Conservation (phyloP, 2,329 filamentous ascomycete genomes). For the Pseudogymnoascus sp. region DNA sequence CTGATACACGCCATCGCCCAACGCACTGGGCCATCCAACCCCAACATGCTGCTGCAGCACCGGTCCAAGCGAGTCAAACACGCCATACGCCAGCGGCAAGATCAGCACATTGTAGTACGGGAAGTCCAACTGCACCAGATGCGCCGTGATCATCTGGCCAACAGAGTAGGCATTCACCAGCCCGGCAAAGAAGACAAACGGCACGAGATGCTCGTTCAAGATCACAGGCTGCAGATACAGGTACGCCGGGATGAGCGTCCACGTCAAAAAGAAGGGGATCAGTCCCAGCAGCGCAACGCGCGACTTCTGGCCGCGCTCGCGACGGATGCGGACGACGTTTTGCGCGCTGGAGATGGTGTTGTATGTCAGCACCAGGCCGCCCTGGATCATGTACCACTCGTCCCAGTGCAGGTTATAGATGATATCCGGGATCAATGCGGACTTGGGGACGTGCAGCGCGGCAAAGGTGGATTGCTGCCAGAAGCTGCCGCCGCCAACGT, state of each 20-base stretch:
- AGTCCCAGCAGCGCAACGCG: constrained; percentile 74
- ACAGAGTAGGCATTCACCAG: constrained; percentile 92
- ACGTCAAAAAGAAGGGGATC: constrained; percentile 69
- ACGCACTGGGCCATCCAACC: constrained; percentile 65
- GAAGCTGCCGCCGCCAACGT: constrained; percentile 80
- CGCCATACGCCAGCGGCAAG: constrained; percentile 67
- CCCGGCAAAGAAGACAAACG: constrained; percentile 82
- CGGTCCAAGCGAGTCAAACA: constrained; percentile 74
- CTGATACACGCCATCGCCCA: constrained; percentile 75
- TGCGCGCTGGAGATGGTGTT: constrained; percentile 56
- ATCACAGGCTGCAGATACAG: constrained; percentile 79
- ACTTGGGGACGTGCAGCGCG: constrained; percentile 58
- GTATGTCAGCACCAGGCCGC: constrained; percentile 69
- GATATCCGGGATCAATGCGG: constrained; percentile 55
- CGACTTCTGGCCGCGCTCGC: constrained; percentile 62
- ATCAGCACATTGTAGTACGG: constrained; percentile 84
- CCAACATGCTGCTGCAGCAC: constrained; percentile 47
- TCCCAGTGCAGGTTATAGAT: constrained; percentile 80
- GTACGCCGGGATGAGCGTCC: constrained; percentile 70
- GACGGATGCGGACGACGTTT: constrained; percentile 78
- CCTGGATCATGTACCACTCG: constrained; percentile 88
- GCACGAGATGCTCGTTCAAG: constrained; percentile 73
- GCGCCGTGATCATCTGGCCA: constrained; percentile 90
- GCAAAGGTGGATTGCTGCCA: constrained; percentile 84
- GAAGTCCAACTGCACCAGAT: constrained; percentile 80